Percentiles rank a stretch among this genome's conserved stretches.
phyloP scores from a whole-genome alignment of 73 alveolate species.

The Breviolum minutum region DNA sequence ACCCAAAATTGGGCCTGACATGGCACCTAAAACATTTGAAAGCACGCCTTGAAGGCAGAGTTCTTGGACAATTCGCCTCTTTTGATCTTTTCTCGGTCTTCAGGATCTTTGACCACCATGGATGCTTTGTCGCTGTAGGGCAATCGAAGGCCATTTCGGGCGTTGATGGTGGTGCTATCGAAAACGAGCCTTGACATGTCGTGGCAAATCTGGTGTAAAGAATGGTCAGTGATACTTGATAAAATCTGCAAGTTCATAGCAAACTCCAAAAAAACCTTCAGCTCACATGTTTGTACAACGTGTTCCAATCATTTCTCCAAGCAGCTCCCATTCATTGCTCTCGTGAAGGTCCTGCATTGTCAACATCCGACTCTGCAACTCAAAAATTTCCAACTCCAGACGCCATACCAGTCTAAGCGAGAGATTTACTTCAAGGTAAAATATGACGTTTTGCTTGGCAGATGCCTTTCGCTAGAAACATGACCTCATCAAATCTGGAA shows the following conservation, averaged over 20 bases:
- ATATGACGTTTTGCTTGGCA: too few relatives aligned
- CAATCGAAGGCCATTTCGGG: slow-evolving; percentile 86
- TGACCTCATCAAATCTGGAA: too few relatives aligned
- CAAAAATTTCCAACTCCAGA: background rate
- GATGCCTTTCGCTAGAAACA: too few relatives aligned
- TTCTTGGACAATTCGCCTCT: slow-evolving; percentile 93
- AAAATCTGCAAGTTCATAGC: too few relatives aligned
- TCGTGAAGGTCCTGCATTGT: slow-evolving; percentile 14
- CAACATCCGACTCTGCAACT: background rate
- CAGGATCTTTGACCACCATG: slow-evolving; percentile 77
- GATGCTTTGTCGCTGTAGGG: slow-evolving; percentile 95
- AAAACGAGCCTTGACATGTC: slow-evolving; percentile 42
- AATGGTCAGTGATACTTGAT: background rate
- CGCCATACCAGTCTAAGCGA: too few relatives aligned
- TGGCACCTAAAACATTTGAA: background rate
- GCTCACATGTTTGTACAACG: too few relatives aligned
- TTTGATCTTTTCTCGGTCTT: slow-evolving; percentile 46
- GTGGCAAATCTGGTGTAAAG: background rate
- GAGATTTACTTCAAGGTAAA: too few relatives aligned
- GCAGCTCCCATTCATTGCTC: slow-evolving; percentile 88
- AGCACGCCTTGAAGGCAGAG: slow-evolving; percentile 75
- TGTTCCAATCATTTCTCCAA: background rate
- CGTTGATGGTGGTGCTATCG: slow-evolving; percentile 94
- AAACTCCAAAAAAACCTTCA: too few relatives aligned
- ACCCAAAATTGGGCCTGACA: background rate